Conservation (phyloP, 2,329 filamentous ascomycete genomes). For the Dryadomyces quercus-mongolicae region DNA sequence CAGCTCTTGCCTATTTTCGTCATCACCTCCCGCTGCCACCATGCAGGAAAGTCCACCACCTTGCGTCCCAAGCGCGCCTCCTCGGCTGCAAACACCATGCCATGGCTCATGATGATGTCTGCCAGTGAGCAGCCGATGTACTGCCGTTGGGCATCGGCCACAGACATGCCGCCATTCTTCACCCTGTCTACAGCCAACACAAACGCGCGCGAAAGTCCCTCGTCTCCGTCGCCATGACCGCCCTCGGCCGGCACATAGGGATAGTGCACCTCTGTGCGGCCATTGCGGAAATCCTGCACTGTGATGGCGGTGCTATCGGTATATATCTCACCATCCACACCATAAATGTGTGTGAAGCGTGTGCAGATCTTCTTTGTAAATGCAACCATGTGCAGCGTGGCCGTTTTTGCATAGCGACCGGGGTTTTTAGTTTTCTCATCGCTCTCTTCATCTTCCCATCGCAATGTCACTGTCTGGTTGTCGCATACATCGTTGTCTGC, state of each 20-base stretch:
- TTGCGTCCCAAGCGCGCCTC: constrained; percentile 60
- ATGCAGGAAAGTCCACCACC: constrained; percentile 62
- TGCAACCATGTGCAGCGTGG: constrained; percentile 87
- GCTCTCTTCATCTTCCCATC: constrained; percentile 54
- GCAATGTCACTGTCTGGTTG: constrained; percentile 79
- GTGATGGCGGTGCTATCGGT: constrained; percentile 72
- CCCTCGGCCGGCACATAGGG: constrained; percentile 40
- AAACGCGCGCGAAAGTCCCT: constrained; percentile 71
- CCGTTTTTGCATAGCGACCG: constrained; percentile 57
- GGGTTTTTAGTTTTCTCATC: background rate
- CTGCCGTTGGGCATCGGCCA: constrained; percentile 58
- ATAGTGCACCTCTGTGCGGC: constrained; percentile 39
- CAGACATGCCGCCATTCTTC: constrained; percentile 54
- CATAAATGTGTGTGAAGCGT: constrained; percentile 75
- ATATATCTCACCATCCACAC: constrained; percentile 71
- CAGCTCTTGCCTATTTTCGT: background rate
- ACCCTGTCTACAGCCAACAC: constrained; percentile 71
- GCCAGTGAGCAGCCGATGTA: constrained; percentile 75
- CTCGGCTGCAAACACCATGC: constrained; percentile 87
- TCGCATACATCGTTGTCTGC: constrained; percentile 88
- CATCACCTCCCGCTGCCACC: constrained; percentile 54
- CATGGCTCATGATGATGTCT: constrained; percentile 81
- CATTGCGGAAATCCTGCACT: constrained; percentile 58
- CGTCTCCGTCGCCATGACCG: constrained; percentile 65
- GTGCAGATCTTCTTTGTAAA: constrained; percentile 81